Evolutionary conservation across 2,329 filamentous ascomycete genomes (phyloP), one percentile per base, ranked within the genome.

Genomic region (Penicillium sp.): DNA sequence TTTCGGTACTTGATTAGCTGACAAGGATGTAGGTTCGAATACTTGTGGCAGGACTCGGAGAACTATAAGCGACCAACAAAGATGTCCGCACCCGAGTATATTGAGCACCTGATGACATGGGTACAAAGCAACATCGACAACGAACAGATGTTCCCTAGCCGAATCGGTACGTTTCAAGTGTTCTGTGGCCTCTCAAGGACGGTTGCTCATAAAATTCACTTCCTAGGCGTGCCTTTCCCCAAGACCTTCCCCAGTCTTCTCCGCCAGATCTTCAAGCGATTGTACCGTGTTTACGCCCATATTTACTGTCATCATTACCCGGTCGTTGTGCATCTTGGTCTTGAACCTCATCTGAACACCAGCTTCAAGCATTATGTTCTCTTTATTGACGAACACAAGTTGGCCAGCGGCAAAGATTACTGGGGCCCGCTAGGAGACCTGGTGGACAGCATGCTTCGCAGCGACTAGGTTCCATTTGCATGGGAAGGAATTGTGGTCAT

Each of bases 251-350:
- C 90, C 7, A 81, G 86, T 53, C 87, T 96, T 54, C 87, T 97
- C 60, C 89, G 91, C 64, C 93, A 97, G 77, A 92, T 99, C 73
- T 97, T 97, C 85, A 99, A 99, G 83, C 89, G 94, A 71, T 88
- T 99, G 79, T 99, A 97, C 78, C 89, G 94, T 65, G 93, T 99
- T 59, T 99, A 99, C 74, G 94, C 94, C 42, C 94, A 99, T 79
- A 96, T 99, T 67, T 99, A 99, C 85, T 99, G 95, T 81, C 94
- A 99, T 77, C 94, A 99, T 79, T 99, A 99, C 77, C 92, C 92
- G 33, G 92, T 99, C 63, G 89, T 99, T 65, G 89, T 95, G 56
- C 92, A 97, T 73, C 84, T 99, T 37, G 94, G 94, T 22, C 84
- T 99, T 55, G 94, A 99, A 77, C 92, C 95, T 43, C 94, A 99